Conservation (phyloP, 106 monocot genomes). For the Acorus calamus region DNA sequence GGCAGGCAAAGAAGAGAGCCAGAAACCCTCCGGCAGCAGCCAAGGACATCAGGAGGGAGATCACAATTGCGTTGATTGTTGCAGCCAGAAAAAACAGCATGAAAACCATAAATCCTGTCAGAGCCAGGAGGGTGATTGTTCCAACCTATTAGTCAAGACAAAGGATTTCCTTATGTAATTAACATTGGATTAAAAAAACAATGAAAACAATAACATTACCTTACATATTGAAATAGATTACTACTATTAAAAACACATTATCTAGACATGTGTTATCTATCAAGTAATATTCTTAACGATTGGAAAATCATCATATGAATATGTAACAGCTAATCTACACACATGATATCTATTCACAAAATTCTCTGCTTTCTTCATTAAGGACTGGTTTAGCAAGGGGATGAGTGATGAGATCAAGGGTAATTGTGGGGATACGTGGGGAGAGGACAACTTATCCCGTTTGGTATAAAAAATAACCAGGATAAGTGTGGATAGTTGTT, state of each 20-base stretch:
- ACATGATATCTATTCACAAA: too few species aligned
- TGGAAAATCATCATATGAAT: neutral
- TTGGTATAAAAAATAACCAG: too few species aligned
- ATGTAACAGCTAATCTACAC: too few species aligned
- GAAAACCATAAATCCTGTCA: conserved; percentile 63
- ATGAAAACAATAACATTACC: neutral
- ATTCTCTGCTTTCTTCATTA: too few species aligned
- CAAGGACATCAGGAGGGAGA: conserved; percentile 68
- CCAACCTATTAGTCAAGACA: conserved; percentile 45
- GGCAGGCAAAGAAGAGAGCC: conserved; percentile 75
- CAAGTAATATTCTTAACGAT: neutral
- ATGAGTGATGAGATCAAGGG: too few species aligned
- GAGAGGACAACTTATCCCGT: too few species aligned
- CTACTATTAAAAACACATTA: neutral
- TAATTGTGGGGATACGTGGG: too few species aligned
- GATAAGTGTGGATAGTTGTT: too few species aligned
- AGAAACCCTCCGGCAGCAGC: conserved; percentile 82
- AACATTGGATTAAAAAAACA: neutral
- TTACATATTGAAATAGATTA: neutral
- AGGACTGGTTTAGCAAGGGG: too few species aligned
- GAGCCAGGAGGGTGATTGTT: conserved; percentile 41
- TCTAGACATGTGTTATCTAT: neutral
- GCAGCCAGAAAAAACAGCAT: conserved; percentile 56
- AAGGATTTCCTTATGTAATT: neutral
- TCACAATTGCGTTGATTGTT: conserved; percentile 63